These are phyloP conservation scores for Coemansia erecta DNA, from an alignment of 192 early-diverging fungal species.

Conservation along the genomic window DNA sequence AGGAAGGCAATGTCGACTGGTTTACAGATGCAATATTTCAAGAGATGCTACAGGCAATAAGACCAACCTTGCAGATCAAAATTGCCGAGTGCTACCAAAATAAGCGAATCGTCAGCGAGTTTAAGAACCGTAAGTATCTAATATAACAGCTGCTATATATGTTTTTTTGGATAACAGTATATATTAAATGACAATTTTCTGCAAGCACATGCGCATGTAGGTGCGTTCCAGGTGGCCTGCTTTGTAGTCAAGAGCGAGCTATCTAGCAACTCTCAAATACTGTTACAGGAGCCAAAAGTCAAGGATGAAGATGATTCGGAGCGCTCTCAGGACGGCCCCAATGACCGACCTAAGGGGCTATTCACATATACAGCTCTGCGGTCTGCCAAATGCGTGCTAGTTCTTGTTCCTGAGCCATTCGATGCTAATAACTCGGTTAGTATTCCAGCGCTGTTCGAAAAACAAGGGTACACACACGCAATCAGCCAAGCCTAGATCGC, in stretches of 20 bases:
- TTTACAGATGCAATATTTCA: slow-evolving; percentile 44
- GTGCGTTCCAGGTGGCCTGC: slow-evolving; percentile 40
- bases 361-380: slow-evolving; percentile 35
- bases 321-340: background rate
- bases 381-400: slow-evolving; percentile 14
- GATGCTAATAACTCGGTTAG: slow-evolving; percentile 40
- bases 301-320: slow-evolving; percentile 7
- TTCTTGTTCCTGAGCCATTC: slow-evolving; percentile 46
- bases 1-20: slow-evolving; percentile 39
- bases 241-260: slow-evolving; percentile 26
- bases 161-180: background rate
- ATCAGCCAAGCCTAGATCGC: no score
- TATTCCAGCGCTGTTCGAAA: slow-evolving; percentile 16
- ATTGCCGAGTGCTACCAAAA: slow-evolving; percentile 19
- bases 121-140: slow-evolving; percentile 31
- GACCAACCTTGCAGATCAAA: slow-evolving; percentile 24
- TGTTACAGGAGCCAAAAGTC: slow-evolving; percentile 37
- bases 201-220: slow-evolving; percentile 10
- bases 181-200: no score
- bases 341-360: slow-evolving; percentile 5
- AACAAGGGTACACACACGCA: no score
- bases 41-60: slow-evolving; percentile 42
- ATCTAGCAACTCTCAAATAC: slow-evolving; percentile 6
- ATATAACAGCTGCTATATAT: background rate
- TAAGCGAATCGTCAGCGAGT: slow-evolving; percentile 16